These are phyloP conservation scores for Ophiorrhiza pumila DNA, from an alignment of 257 asterid species.

Conservation along the genomic window DNA sequence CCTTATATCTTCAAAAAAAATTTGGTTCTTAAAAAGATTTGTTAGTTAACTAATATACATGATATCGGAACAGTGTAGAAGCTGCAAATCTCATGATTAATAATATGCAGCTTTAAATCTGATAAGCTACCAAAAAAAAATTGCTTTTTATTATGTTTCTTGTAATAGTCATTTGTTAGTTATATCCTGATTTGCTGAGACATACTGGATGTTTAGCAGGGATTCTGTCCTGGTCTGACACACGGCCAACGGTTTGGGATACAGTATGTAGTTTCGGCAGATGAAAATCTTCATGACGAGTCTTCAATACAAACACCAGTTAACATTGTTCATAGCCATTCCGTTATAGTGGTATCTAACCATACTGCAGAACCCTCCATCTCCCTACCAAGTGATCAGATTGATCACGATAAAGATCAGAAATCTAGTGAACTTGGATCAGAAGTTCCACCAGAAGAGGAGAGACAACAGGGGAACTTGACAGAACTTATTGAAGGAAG, in stretches of 20 bases:
- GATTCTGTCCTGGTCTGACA: conserved; percentile 83
- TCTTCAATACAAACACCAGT: conserved; percentile 37
- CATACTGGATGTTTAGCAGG: conserved; percentile 43
- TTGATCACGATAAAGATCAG: conserved; percentile 27
- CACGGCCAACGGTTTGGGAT: conserved; percentile 83
- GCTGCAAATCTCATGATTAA: background rate
- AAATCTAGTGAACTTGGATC: conserved; percentile 16
- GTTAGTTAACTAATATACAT: too few species aligned
- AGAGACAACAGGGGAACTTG: conserved; percentile 1
- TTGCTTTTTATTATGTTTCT: conserved; percentile 1
- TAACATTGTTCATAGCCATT: conserved; percentile 32
- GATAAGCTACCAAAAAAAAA: background rate
- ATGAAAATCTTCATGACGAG: conserved; percentile 34
- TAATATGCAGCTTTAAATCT: background rate
- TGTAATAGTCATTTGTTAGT: background rate
- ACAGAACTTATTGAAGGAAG: background rate
- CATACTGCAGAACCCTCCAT: conserved; percentile 21
- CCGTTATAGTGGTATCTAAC: conserved; percentile 35
- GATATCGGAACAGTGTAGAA: too few species aligned
- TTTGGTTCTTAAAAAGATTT: background rate
- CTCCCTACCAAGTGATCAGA: conserved; percentile 28
- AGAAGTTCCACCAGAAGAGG: conserved; percentile 10
- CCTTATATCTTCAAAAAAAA: background rate
- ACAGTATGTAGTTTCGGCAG: conserved; percentile 40
- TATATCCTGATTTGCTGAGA: conserved; percentile 13